Evolutionary conservation across 2,329 filamentous ascomycete genomes (phyloP), one percentile per base, ranked within the genome.

Genomic region (Dryadomyces quercus-mongolicae): DNA sequence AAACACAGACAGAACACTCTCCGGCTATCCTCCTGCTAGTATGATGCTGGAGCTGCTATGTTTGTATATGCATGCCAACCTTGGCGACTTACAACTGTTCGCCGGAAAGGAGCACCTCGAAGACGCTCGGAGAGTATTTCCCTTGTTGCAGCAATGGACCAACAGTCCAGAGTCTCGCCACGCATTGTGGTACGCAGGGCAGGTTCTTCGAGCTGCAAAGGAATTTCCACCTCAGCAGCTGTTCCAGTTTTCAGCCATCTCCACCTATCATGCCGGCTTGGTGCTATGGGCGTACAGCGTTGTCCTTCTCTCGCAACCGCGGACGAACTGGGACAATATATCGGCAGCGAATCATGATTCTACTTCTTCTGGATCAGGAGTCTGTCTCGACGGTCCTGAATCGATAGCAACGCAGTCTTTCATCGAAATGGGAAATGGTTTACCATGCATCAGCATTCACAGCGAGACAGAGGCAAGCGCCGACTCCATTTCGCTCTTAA

Each of bases 241-340:
- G 3, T 77, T 80, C 46, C 81, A 84, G 58, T 87, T 88, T 63
- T 78, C 81, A 57, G 82, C 84, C 0, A 78, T 88, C 6, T 81
- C 78, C 0, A 75, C 87, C 0, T 85, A 87, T 62, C 84, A 88
- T 62, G 83, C 82, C 4, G 75, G 77, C 15, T 70, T 89, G 5
- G 78, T 80, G 0, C 69, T 88, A 45, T 89, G 86, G 86, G 77
- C 78, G 0, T 86, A 84, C 59, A 82, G 83, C 0, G 77, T 87
- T 0, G 71, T 83, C 5, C 38, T 46, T 5, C 8, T 31, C 4
- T 31, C 25, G 4, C 25, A 31, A 8, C 49, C 43, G n/a, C n/a
- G n/a, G n/a, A 40, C 36, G 36, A 38, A 36, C 18, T 20, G 45
- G n/a, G n/a, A n/a, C 6, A 13, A 7, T 3, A 50, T n/a, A n/a